Evolutionary conservation across 2,329 filamentous ascomycete species (phyloP).

Genomic region (Neofusicoccum ribis): DNA sequence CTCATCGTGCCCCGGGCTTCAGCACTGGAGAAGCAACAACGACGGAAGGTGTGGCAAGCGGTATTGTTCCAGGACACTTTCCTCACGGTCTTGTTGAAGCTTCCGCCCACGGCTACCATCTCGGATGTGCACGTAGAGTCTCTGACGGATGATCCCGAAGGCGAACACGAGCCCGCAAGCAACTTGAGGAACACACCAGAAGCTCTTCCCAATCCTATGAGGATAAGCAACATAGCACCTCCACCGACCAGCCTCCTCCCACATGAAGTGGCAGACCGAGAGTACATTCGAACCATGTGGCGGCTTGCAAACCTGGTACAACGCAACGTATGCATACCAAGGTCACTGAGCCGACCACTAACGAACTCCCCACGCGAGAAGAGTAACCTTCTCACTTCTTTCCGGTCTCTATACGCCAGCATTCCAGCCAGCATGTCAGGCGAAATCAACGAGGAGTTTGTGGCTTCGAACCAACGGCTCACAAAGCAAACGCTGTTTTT

Average conservation of each 20-base stretch:
- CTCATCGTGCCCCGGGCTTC: conserved; percentile 66
- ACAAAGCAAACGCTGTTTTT: conserved; percentile 76
- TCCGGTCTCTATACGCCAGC: conserved; percentile 69
- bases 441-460: conserved; percentile 38
- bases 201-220: conserved; percentile 47
- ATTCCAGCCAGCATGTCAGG: conserved; percentile 71
- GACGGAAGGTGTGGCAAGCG: conserved; percentile 79
- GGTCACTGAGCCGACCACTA: conserved; percentile 72
- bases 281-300: conserved; percentile 75
- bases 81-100: conserved; percentile 72
- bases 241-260: conserved; percentile 32
- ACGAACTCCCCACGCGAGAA: conserved; percentile 69
- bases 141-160: conserved; percentile 64
- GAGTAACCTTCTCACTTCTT: conserved; percentile 67
- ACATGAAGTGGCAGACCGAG: conserved; percentile 39
- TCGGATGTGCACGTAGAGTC: conserved; percentile 77
- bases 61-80: conserved; percentile 81
- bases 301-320: conserved; percentile 76
- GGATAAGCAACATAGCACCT: conserved; percentile 51
- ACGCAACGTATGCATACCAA: conserved; percentile 72
- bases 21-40: conserved; percentile 73
- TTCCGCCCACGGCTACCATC: conserved; percentile 76
- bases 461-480: conserved; percentile 59
- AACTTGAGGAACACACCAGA: conserved; percentile 4
- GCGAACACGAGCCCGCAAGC: conserved; percentile 64